These are phyloP conservation scores for Puccinia horiana DNA, from an alignment of 1,284 basidiomycete genomes.

Conservation along the genomic window DNA sequence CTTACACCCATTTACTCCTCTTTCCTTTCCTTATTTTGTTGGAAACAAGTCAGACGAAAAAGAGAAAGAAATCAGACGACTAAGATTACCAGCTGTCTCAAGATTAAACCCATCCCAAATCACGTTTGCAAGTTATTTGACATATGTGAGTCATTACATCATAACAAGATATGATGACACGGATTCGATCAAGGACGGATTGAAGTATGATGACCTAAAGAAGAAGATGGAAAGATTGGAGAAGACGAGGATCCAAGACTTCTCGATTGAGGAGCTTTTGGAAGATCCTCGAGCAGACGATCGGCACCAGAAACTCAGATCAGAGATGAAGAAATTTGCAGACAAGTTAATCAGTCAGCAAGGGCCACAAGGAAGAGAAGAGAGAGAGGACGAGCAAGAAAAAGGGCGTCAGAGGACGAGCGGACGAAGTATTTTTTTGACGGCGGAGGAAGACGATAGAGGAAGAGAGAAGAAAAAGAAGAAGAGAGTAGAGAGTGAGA, in stretches of 20 bases:
- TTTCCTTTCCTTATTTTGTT: background rate
- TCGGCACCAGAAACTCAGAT: background rate
- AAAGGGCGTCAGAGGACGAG: background rate
- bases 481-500: background rate
- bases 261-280: conserved; percentile 12
- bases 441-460: background rate
- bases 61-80: conserved; percentile 4
- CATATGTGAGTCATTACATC: conserved; percentile 28
- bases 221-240: background rate
- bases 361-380: background rate
- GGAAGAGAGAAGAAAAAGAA: background rate
- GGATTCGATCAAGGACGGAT: background rate
- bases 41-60: background rate
- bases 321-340: background rate
- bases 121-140: conserved; percentile 25
- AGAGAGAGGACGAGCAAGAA: background rate
- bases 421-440: background rate
- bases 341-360: conserved; percentile 2
- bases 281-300: background rate
- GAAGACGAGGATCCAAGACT: background rate
- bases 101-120: conserved; percentile 1
- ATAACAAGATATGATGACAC: background rate
- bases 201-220: conserved; percentile 4
- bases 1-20: too few relatives aligned
- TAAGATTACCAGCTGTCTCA: conserved; percentile 15